Evolutionary conservation across 306 rosid species (phyloP).

Genomic region (Castanea crenata): DNA sequence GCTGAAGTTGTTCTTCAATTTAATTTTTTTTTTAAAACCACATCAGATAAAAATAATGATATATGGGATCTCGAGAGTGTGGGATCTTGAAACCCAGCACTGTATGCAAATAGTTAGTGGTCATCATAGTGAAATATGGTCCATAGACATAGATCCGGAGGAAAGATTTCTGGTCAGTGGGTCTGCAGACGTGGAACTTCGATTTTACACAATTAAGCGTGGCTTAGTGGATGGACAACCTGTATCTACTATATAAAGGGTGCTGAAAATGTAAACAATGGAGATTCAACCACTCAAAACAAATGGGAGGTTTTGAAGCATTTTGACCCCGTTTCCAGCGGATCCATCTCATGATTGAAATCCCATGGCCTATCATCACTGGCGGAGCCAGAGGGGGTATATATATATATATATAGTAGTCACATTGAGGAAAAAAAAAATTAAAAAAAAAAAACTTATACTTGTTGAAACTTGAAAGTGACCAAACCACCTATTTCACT

Average conservation of each 20-base stretch:
- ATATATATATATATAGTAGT: too few species aligned
- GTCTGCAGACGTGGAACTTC: slow-evolving; percentile 83
- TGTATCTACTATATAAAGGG: slow-evolving; percentile 24
- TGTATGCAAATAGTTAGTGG: slow-evolving; percentile 94
- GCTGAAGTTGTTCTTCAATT: too few species aligned
- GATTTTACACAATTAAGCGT: slow-evolving; percentile 57
- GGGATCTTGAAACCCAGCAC: slow-evolving; percentile 95
- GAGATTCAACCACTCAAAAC: slow-evolving; percentile 38
- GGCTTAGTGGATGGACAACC: slow-evolving; percentile 46
- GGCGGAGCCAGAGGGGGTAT: too few species aligned
- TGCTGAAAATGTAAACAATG: slow-evolving; percentile 24
- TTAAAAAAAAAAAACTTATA: too few species aligned
- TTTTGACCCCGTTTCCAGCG: slow-evolving; percentile 33
- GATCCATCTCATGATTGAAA: too few species aligned
- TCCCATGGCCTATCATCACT: too few species aligned
- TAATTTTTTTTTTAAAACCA: too few species aligned
- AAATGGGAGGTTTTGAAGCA: slow-evolving; percentile 77
- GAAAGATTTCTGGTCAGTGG: slow-evolving; percentile 81
- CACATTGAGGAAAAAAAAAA: too few species aligned
- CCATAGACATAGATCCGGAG: slow-evolving; percentile 67
- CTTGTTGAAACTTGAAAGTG: too few species aligned
- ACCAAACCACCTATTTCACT: too few species aligned
- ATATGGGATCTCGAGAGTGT: slow-evolving; percentile 59
- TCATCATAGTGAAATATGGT: slow-evolving; percentile 95
- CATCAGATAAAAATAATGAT: too few species aligned